phyloP scores from a whole-genome alignment of 2,329 filamentous ascomycete species.

The Xylaria multiplex region DNA sequence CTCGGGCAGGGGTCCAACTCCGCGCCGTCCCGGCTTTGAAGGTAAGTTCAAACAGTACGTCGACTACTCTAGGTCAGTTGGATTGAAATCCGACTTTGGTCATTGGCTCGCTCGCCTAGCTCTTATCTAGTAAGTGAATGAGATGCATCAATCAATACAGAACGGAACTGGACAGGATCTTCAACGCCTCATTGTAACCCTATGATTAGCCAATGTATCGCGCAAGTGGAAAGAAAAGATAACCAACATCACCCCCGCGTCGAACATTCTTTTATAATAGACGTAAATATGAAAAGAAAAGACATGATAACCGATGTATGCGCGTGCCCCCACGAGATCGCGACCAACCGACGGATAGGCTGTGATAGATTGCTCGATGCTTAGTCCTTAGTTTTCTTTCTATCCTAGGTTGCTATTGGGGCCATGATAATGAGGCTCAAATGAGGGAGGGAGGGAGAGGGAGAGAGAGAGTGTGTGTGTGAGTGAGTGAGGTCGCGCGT shows the following conservation, averaged over 20 bases:
- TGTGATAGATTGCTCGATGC: not conserved
- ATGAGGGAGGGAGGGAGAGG: not conserved
- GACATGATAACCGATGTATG: not conserved
- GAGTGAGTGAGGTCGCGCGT: not conserved
- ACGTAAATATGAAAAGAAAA: not conserved
- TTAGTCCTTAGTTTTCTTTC: not conserved
- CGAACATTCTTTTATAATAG: not conserved
- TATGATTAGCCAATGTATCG: not conserved
- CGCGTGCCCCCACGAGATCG: not conserved
- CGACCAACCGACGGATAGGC: not conserved
- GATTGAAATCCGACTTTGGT: slow-evolving; percentile 2
- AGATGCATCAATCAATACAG: too few relatives aligned
- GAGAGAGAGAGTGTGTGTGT: too few relatives aligned
- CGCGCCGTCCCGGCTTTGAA: slow-evolving; percentile 1
- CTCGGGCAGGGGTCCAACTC: slow-evolving; percentile 16
- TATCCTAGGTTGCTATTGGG: not conserved
- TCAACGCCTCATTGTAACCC: not conserved
- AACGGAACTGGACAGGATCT: not conserved
- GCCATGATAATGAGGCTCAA: not conserved
- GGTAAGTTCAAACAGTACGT: not conserved
- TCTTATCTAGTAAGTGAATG: not conserved
- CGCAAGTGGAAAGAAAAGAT: not conserved
- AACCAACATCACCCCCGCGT: not conserved
- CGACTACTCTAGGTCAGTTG: not conserved
- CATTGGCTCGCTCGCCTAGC: slow-evolving; percentile 3